Base-by-base conservation (phyloP, 495 filamentous ascomycete genomes). In the Thermothielavioides terrestris region DNA sequence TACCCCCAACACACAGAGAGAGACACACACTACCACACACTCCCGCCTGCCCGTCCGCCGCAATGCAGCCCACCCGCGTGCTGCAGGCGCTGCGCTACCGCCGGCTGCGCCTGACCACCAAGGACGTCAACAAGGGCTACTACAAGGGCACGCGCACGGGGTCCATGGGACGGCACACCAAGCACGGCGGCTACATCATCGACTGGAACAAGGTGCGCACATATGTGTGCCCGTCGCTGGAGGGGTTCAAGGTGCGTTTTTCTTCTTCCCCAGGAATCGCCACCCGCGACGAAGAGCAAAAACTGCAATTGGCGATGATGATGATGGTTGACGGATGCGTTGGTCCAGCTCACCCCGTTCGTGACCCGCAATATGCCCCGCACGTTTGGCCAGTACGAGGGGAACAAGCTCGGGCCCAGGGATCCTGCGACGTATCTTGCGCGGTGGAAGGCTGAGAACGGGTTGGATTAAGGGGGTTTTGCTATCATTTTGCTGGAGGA, bases 91-190 rank as follows among this genome's bases (percentile, higher is more conserved):
- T 88, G 46, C 55, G 51, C 48, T 77, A 68, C 57, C 81, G 85
- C 61, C 82, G 84, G 44, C 71, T 86, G 36, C 71, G 74, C 17
- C 75, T 98, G 46, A 95, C 86, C 4, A 97, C 92, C 53, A 98
- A 98, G 71, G 80, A 86, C 65, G 82, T 87, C 70, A 85, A 84
- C 63, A 88, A 89, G 65, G 92, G 88, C 42, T 98, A 82, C 78
- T 97, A 97, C 80, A 97, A 97, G 74, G 94, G 94, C 62, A 96
- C 80, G 51, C 76, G 91, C 20, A 80, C 86, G 1, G 94, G 94
- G 11, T 79, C 83, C 31, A 87, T 91, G 81, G 92, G 92, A 54
- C 65, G 72, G 27, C 91, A 95, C 68, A 89, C 87, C 17, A 88
- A 86, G 64, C 77, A 83, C 67, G 90, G 91, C 63, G 81, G 82